Base-by-base conservation (phyloP, 108 stramenopile genomes). In the Hondaea fermentalgiana region DNA sequence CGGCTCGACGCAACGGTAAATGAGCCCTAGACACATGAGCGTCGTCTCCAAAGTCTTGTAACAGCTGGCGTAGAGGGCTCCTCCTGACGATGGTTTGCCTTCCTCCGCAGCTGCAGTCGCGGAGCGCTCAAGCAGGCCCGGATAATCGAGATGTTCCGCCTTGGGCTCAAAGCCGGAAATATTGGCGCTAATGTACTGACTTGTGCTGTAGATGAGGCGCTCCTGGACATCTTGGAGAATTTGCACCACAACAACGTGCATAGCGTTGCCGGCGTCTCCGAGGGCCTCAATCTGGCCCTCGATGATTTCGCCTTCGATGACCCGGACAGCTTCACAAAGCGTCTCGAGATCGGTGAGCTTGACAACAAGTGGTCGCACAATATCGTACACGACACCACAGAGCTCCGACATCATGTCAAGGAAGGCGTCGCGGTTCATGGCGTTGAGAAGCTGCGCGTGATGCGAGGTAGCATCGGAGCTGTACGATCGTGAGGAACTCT, bases 201-300 rank as follows among this genome's bases (percentile, higher is more conserved):
- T 83, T 12, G 76, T 83, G 76, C 49, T 53, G 23, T 28, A 83
- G 28, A 83, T 83, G 76, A 83, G 76, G 19, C 76, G 45, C 4
- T 83, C 76, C 76, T 83, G 76, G 16, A 83, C 23, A 23, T 83
- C 76, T 45, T 83, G 76, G 25, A 83, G 76, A 35, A 83, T 83
- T 35, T 83, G 76, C n/a, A 83, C 28, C n/a, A 83, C 49, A 28
- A 83, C 51, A 23, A 47, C 76, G 49, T 83, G 45, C 49, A 83
- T 12, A 2, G 76, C 49, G 25, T 83, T 83, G 45, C 76, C 76
- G n/a, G 76, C 76, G 45, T 83, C 76, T 6, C 76, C 76, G 28
- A 83, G 76, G 28, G 51, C 51, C 49, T 83, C 76, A 16, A 53
- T 53, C 4, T 83, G 51, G 51, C 76, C 76, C 76, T 83, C 76